Percentiles rank a stretch among this genome's conserved stretches.
phyloP scores from a whole-genome alignment of 2,329 filamentous ascomycete species.

The Phaeoacremonium minimum region DNA sequence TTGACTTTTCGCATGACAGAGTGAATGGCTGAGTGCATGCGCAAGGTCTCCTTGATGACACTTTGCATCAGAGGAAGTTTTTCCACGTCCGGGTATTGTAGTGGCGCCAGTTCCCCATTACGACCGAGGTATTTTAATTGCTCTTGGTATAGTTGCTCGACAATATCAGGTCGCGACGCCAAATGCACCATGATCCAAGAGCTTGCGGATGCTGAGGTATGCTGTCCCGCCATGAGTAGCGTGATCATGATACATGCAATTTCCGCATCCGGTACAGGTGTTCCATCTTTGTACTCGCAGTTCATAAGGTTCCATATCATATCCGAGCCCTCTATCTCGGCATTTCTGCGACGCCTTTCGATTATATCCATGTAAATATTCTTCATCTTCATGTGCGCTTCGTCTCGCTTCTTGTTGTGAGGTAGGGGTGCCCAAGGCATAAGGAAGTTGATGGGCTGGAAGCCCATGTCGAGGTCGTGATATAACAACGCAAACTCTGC shows the following conservation, averaged over 20 bases:
- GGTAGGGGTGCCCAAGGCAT: constrained; percentile 83
- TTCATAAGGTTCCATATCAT: constrained; percentile 92
- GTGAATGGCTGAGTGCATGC: constrained; percentile 69
- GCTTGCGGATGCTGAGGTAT: constrained; percentile 79
- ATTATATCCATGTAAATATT: constrained; percentile 82
- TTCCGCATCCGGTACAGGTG: constrained; percentile 73
- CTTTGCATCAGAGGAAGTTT: constrained; percentile 58
- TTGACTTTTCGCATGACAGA: constrained; percentile 71
- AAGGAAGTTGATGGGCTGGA: constrained; percentile 86
- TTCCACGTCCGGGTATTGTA: constrained; percentile 56
- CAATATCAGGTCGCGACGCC: constrained; percentile 70
- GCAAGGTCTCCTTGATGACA: constrained; percentile 68
- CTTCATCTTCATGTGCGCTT: constrained; percentile 57
- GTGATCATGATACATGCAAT: constrained; percentile 94
- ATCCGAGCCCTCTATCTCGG: constrained; percentile 57
- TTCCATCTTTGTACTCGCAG: constrained; percentile 79
- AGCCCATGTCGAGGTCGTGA: constrained; percentile 87
- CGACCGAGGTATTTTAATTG: constrained; percentile 50
- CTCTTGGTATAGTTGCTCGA: constrained; percentile 75
- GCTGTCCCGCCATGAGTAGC: constrained; percentile 86
- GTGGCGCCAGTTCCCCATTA: constrained; percentile 35
- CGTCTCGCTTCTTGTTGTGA: constrained; percentile 79
- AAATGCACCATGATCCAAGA: constrained; percentile 83
- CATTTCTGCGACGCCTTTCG: constrained; percentile 61
- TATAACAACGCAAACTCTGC: constrained; percentile 72